phyloP scores from a whole-genome alignment of 2,329 filamentous ascomycete species.

The Calonectria ilicicola region DNA sequence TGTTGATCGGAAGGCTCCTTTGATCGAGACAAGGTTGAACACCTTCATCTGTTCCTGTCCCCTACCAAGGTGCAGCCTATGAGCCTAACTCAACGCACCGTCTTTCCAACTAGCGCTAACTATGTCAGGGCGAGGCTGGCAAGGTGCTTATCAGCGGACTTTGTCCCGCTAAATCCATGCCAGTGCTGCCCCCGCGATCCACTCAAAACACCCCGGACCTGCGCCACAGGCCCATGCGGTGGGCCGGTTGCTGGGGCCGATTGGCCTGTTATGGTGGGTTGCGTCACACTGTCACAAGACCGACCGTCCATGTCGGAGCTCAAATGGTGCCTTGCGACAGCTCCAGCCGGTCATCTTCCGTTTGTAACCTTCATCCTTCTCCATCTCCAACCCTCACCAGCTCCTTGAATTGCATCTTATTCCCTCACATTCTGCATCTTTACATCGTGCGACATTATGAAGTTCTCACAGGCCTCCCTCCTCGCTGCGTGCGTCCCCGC shows the following conservation, averaged over 20 bases:
- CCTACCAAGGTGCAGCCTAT: too few species aligned
- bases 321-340: slow-evolving; percentile 15
- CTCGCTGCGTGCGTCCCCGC: slow-evolving; percentile 67
- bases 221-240: background rate
- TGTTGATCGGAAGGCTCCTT: too few species aligned
- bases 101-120: background rate
- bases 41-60: too few species aligned
- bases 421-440: background rate
- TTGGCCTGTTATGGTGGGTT: slow-evolving; percentile 2
- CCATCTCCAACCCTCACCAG: background rate
- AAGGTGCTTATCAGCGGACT: background rate
- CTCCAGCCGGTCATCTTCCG: slow-evolving; percentile 14
- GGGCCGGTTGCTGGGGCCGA: background rate
- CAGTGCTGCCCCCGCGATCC: background rate
- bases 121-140: background rate
- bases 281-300: slow-evolving; percentile 22
- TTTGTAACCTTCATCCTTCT: background rate
- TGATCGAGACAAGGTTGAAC: too few species aligned
- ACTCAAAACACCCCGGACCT: background rate
- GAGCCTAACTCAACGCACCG: background rate
- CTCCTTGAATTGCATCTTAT: background rate
- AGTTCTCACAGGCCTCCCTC: slow-evolving; percentile 63
- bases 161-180: background rate
- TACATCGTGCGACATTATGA: slow-evolving; percentile 54
- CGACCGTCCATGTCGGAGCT: background rate